Conservation (phyloP, 2,329 filamentous ascomycete species). For the Hypoxylon sp. region DNA sequence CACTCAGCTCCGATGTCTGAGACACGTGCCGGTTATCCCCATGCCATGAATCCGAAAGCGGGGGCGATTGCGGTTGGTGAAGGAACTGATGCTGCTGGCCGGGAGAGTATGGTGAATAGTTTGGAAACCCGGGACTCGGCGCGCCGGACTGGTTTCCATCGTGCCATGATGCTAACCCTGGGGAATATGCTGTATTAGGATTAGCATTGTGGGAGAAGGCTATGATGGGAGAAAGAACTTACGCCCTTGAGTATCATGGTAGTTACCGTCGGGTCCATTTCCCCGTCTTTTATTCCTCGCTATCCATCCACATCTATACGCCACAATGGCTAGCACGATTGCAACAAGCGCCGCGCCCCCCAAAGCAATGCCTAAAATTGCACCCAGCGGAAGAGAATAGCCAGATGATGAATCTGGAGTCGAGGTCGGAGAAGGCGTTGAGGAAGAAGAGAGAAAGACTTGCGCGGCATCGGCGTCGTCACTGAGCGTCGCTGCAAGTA, state of each 20-base stretch:
- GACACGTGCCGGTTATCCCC: constrained; percentile 27
- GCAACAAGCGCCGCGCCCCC: constrained; percentile 34
- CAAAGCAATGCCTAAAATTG: constrained; percentile 36
- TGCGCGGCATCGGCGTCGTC: constrained; percentile 28
- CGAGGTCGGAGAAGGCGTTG: constrained; percentile 9
- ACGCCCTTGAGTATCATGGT: constrained; percentile 18
- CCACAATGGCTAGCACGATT: constrained; percentile 33
- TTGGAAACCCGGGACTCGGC: constrained; percentile 16
- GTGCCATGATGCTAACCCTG: constrained; percentile 24
- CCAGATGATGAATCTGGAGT: constrained; percentile 8
- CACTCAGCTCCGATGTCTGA: constrained; percentile 26
- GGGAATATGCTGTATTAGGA: constrained; percentile 19
- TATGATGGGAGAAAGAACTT: constrained; percentile 1
- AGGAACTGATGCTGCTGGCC: constrained; percentile 11
- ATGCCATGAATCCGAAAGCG: constrained; percentile 18
- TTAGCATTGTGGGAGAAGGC: constrained; percentile 2
- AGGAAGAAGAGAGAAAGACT: constrained; percentile 32
- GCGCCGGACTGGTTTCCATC: constrained; percentile 13
- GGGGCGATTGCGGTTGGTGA: constrained; percentile 8
- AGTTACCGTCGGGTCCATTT: constrained; percentile 13
- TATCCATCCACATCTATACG: constrained; percentile 38
- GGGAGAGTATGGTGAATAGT: constrained; percentile 29
- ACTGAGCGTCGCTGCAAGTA: constrained; percentile 40
- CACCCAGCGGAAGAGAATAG: constrained; percentile 30
- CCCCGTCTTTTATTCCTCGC: constrained; percentile 24